These are phyloP conservation scores for Alloteropsis semialata DNA, from an alignment of 176 grass and related monocot species.

Conservation along the genomic window DNA sequence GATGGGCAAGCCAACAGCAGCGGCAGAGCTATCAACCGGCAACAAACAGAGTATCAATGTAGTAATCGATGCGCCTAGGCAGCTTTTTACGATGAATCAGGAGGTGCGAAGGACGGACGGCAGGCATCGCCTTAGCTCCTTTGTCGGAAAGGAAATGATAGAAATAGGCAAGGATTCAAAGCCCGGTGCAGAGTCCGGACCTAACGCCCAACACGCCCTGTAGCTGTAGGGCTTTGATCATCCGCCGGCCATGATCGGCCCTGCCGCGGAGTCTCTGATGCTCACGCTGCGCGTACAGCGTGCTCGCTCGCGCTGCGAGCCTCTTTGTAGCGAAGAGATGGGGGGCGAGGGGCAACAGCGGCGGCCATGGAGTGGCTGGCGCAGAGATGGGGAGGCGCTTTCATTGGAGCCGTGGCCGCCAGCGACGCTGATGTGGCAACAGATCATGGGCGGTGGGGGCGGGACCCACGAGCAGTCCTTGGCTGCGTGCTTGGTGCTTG, in stretches of 20 bases:
- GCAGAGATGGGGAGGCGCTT: neutral
- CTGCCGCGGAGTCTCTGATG: neutral
- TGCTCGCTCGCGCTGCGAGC: neutral
- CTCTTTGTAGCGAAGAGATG: neutral
- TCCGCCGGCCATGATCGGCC: neutral
- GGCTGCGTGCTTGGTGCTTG: too few species aligned
- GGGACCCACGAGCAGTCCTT: neutral
- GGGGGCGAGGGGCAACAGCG: neutral
- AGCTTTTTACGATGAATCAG: neutral
- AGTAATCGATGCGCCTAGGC: neutral
- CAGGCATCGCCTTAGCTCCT: neutral
- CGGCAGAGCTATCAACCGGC: neutral
- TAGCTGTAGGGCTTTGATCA: neutral
- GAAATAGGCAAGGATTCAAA: neutral
- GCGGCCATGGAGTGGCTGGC: neutral
- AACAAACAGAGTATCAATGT: neutral
- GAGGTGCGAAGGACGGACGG: neutral
- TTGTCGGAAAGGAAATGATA: neutral
- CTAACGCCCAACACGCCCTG: neutral
- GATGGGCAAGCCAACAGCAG: neutral
- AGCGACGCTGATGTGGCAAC: constrained; percentile 21
- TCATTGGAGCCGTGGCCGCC: neutral
- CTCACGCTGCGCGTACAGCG: neutral
- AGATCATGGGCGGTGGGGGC: neutral
- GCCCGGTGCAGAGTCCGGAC: neutral